Base-by-base conservation (phyloP, 768 basidiomycete species). In the Guyanaporus albipodus region DNA sequence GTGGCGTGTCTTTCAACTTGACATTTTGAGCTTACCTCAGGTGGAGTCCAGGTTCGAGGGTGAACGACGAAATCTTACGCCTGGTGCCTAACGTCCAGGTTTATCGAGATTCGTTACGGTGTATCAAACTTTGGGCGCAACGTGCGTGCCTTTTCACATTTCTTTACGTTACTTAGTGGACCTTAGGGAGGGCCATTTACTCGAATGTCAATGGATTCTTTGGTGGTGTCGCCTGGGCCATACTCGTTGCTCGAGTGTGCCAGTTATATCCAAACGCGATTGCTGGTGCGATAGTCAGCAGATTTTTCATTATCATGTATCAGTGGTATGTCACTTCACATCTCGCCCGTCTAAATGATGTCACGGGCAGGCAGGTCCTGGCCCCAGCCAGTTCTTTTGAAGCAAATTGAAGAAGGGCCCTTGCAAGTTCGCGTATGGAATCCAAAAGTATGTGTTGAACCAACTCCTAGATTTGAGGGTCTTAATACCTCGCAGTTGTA, bases 201-300 rank as follows among this genome's bases (percentile, higher is more conserved):
- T 95, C 93, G 1, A 99, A 99, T 66, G 91, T 97, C 10, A 92
- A 92, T 58, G 96, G 95, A 17, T 99, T 98, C 67, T 78, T 95
- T 26, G 96, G 96, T 46, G 96, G 96, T 60, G 95, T 98, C 2
- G 95, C 94, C 23, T 99, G 96, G 96, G 91, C 95, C 4, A 88
- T 98, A 75, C 80, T 98, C 32, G 94, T 97, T n/a, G 96, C 96
- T 41, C 85, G 96, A 67, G 93, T 98, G 77, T 99, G 96, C 71
- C 96, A 99, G 62, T 70, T 99, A 44, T 99, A 98, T 67, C 96
- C 96, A 24, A 96, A 85, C 51, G 94, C 92, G 8, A 83, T 84
- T 49, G 91, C 94, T 11, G 92, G 93, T 14, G 91, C 90, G 4
- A 93, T 99, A 55, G 92, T 99, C 64, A 93, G 91, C 71, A 80